Conservation (phyloP, 768 basidiomycete species). For the Leccinum arenicola region DNA sequence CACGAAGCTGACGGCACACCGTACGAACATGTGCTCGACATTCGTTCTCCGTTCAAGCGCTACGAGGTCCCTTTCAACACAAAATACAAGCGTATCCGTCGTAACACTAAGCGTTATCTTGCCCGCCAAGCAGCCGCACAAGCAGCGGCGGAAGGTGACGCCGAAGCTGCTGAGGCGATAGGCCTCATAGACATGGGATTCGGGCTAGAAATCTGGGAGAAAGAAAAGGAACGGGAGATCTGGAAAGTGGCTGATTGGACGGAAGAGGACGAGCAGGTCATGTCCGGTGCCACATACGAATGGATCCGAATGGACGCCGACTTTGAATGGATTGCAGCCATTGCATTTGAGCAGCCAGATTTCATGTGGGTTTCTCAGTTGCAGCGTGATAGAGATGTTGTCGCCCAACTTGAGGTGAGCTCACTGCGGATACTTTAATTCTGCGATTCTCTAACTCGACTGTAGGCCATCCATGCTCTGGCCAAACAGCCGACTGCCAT, state of each 20-base stretch:
- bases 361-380: slow-evolving; percentile 99
- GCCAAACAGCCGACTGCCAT: slow-evolving; percentile 78
- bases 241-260: slow-evolving; percentile 99
- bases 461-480: slow-evolving; percentile 89
- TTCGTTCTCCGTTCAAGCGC: slow-evolving; percentile 82
- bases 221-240: slow-evolving; percentile 85
- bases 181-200: slow-evolving; percentile 94
- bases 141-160: slow-evolving; percentile 89
- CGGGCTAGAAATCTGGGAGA: slow-evolving; percentile 93
- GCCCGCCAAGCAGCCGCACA: slow-evolving; percentile 91
- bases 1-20: slow-evolving; percentile 99
- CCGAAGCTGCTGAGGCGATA: slow-evolving; percentile 90
- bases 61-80: slow-evolving; percentile 99
- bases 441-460: slow-evolving; percentile 10
- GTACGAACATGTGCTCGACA: slow-evolving; percentile 96
- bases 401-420: slow-evolving; percentile 92
- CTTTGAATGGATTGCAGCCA: slow-evolving; percentile 96
- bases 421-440: neutral
- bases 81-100: slow-evolving; percentile 93
- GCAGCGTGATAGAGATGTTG: slow-evolving; percentile 92
- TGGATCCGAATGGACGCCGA: slow-evolving; percentile 99
- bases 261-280: slow-evolving; percentile 89
- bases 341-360: slow-evolving; percentile 92
- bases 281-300: slow-evolving; percentile 96
- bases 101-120: slow-evolving; percentile 94